A percentile compares a stretch with the other conserved stretches of the same genome.
phyloP scores from a whole-genome alignment of 2,329 filamentous ascomycete genomes.

The Aureobasidium sp. region DNA sequence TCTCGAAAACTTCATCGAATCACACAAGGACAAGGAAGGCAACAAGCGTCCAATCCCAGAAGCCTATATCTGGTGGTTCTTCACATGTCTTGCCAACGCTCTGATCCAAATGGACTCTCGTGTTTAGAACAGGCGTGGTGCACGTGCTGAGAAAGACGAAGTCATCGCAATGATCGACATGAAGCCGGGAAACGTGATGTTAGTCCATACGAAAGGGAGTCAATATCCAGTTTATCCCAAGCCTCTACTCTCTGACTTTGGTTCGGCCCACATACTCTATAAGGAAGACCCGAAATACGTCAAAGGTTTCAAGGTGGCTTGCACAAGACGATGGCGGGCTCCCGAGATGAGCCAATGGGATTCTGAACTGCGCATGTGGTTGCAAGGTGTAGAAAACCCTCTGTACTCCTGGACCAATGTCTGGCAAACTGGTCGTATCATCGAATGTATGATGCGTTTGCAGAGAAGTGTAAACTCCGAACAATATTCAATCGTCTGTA shows the following conservation, averaged over 20 bases:
- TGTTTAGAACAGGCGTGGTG: background rate
- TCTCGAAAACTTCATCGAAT: background rate
- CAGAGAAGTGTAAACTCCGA: background rate
- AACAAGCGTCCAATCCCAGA: background rate
- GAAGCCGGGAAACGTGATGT: background rate
- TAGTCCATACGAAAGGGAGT: background rate
- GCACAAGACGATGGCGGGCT: too few species aligned
- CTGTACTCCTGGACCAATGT: conserved; percentile 3
- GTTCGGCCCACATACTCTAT: background rate
- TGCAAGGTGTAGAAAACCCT: background rate
- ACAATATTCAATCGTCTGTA: background rate
- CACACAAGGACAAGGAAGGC: background rate
- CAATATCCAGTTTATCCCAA: background rate
- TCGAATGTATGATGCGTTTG: background rate
- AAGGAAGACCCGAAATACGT: background rate
- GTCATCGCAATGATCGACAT: background rate
- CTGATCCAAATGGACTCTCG: background rate
- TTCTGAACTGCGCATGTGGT: too few species aligned
- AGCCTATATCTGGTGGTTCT: background rate
- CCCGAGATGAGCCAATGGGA: too few species aligned
- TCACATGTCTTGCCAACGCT: background rate
- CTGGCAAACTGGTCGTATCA: background rate
- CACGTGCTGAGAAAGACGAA: background rate
- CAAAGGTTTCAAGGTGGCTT: too few species aligned
- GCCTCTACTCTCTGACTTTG: background rate